A percentile compares a stretch with the other conserved stretches of the same genome.
These are phyloP conservation scores for Trichoderma endophyticum DNA, from an alignment of 2,329 filamentous ascomycete species.

Conservation along the genomic window DNA sequence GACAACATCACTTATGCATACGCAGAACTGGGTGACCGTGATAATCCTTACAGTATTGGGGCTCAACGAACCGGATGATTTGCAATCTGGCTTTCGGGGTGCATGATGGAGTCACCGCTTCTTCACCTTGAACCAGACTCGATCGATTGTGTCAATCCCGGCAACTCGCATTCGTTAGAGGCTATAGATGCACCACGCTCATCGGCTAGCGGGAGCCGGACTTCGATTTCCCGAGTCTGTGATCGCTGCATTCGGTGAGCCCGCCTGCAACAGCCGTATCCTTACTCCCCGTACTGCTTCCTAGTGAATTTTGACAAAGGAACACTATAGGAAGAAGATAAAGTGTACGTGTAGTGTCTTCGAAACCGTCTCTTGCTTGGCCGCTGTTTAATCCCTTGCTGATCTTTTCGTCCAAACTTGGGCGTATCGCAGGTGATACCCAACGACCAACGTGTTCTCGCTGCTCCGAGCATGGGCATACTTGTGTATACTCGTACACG, in stretches of 20 bases:
- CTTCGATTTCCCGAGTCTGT: background rate
- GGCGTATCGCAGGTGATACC: constrained; percentile 9
- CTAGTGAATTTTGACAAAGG: background rate
- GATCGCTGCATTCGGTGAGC: background rate
- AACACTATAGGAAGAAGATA: background rate
- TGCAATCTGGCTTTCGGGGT: background rate
- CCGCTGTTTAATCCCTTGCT: background rate
- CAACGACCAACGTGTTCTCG: constrained; percentile 18
- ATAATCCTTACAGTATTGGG: background rate
- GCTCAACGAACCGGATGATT: background rate
- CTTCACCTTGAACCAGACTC: background rate
- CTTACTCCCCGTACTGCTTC: background rate
- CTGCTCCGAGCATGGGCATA: constrained; percentile 13
- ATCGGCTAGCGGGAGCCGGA: background rate
- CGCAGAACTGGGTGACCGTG: background rate
- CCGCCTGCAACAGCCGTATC: background rate
- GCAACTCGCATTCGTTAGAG: background rate
- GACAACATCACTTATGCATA: background rate
- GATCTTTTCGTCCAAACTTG: background rate
- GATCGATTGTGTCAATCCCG: background rate
- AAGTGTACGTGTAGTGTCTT: background rate
- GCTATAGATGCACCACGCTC: background rate
- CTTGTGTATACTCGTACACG: constrained; percentile 18
- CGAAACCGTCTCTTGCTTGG: background rate
- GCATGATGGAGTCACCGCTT: background rate